These are phyloP conservation scores for Sindora glabra DNA, from an alignment of 306 rosid species.

Conservation along the genomic window DNA sequence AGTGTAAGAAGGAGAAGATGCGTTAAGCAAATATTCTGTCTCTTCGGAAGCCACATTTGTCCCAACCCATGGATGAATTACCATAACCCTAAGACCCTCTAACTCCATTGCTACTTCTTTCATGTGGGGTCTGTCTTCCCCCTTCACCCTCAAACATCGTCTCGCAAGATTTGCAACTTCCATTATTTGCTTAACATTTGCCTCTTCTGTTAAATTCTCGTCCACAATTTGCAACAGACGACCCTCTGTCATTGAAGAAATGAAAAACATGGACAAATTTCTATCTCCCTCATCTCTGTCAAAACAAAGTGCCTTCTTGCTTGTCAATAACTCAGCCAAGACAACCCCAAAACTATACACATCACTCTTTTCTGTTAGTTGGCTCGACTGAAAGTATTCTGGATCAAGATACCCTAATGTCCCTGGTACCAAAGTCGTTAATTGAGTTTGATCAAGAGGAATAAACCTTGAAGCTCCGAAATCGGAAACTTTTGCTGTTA, in stretches of 20 bases:
- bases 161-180: conserved; percentile 25
- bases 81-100: conserved; percentile 24
- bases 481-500: conserved; percentile 36
- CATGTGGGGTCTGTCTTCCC: conserved; percentile 52
- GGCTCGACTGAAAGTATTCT: conserved; percentile 33
- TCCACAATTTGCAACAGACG: conserved; percentile 32
- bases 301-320: conserved; percentile 32
- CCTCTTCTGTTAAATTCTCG: neutral
- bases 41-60: neutral
- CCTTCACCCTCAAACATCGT: conserved; percentile 28
- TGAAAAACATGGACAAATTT: conserved; percentile 29
- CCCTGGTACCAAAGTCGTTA: conserved; percentile 45
- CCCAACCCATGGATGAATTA: conserved; percentile 1
- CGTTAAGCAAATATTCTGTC: conserved; percentile 2
- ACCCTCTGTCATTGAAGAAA: conserved; percentile 25
- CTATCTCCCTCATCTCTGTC: conserved; percentile 12
- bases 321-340: conserved; percentile 37
- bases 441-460: conserved; percentile 34
- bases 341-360: conserved; percentile 52
- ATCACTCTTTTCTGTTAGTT: conserved; percentile 50
- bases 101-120: conserved; percentile 45
- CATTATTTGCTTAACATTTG: conserved; percentile 23
- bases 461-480: conserved; percentile 50
- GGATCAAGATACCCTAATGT: conserved; percentile 48
- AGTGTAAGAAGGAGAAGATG: neutral